Evolutionary conservation across 108 stramenopile species (phyloP).

Genomic region (Discostella stelligeroides): DNA sequence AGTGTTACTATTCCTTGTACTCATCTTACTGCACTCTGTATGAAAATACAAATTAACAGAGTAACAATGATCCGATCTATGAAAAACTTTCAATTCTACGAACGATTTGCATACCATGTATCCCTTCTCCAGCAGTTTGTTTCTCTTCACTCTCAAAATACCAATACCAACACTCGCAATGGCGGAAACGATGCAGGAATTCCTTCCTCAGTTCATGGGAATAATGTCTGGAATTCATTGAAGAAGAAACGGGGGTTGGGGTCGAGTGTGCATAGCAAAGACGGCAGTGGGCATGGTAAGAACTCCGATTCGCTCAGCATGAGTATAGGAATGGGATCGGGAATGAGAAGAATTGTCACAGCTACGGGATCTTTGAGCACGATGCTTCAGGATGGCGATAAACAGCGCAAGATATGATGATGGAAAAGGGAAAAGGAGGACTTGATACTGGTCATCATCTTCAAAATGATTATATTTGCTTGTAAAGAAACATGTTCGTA

Average conservation of each 20-base stretch:
- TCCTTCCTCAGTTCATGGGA: slow-evolving; percentile 35
- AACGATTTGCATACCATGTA: slow-evolving; percentile 75
- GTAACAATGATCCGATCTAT: slow-evolving; percentile 56
- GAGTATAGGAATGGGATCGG: too few relatives aligned
- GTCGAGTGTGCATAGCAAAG: too few relatives aligned
- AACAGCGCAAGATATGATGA: too few relatives aligned
- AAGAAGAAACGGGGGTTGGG: slow-evolving; percentile 15
- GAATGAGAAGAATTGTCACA: neutral
- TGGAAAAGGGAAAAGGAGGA: too few relatives aligned
- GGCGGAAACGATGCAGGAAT: slow-evolving; percentile 4
- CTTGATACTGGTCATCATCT: too few relatives aligned
- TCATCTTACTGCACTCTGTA: neutral
- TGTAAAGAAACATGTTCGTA: too few relatives aligned
- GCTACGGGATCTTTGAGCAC: neutral
- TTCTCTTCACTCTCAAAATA: slow-evolving; percentile 2
- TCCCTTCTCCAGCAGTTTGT: slow-evolving; percentile 66
- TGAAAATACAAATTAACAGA: slow-evolving; percentile 6
- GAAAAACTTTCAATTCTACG: slow-evolving; percentile 51
- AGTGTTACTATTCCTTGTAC: neutral
- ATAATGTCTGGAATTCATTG: slow-evolving; percentile 43
- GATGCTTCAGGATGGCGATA: neutral
- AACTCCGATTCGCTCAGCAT: too few relatives aligned
- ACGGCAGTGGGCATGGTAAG: too few relatives aligned
- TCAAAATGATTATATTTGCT: too few relatives aligned
- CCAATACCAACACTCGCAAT: neutral